Evolutionary conservation across 768 basidiomycete species (phyloP).

Genomic region (Lactarius vividus): DNA sequence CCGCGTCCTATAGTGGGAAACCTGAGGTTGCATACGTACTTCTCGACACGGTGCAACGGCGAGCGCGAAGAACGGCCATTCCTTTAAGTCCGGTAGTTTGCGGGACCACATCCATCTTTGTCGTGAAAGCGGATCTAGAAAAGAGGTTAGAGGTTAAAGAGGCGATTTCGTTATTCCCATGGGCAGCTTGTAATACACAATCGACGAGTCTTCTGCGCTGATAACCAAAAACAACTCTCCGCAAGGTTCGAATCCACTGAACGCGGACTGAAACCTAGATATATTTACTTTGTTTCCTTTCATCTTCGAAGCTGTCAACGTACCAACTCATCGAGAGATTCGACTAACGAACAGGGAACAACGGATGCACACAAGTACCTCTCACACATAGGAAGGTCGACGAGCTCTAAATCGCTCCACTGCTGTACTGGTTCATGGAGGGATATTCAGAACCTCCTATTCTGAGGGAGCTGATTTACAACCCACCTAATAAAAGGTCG

Average conservation of each 20-base stretch:
- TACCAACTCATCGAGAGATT: conserved; percentile 23
- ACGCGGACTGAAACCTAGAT: conserved; percentile 15
- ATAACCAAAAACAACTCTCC: conserved; percentile 4
- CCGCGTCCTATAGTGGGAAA: too few species aligned
- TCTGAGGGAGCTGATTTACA: not conserved
- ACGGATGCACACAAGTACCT: too few species aligned
- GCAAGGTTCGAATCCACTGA: conserved; percentile 4
- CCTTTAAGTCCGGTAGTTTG: too few species aligned
- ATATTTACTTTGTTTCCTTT: not conserved
- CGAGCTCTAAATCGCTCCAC: conserved; percentile 23
- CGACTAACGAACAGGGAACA: conserved; percentile 21
- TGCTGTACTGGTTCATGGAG: too few species aligned
- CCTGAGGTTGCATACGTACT: too few species aligned
- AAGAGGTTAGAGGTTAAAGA: not conserved
- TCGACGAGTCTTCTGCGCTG: conserved; percentile 6
- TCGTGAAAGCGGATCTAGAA: too few species aligned
- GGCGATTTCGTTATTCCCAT: not conserved
- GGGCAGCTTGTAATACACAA: conserved; percentile 26
- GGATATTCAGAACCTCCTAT: too few species aligned
- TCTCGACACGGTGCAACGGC: too few species aligned
- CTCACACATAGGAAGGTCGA: conserved; percentile 15
- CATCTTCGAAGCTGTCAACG: conserved; percentile 4
- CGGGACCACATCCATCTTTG: too few species aligned
- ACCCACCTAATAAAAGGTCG: conserved; percentile 24
- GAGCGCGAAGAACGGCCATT: too few species aligned